Evolutionary conservation across 208 protist species (phyloP).

Genomic region (Endotrypanum monterogeii): DNA sequence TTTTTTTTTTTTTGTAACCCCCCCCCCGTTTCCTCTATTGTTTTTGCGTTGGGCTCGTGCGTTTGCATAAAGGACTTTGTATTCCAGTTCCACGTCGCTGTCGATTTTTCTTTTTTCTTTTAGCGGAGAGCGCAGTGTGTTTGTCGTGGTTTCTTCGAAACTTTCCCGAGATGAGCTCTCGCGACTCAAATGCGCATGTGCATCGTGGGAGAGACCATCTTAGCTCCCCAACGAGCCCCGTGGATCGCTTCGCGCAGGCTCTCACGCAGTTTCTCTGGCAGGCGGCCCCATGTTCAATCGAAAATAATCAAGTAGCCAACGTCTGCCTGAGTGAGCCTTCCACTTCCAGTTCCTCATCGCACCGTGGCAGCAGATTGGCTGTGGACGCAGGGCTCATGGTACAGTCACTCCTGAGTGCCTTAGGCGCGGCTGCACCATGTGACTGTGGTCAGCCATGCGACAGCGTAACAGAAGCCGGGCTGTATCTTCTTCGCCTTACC

Average conservation of each 20-base stretch:
- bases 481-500: slow-evolving; percentile 40
- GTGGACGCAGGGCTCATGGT: neutral
- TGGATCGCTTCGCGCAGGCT: slow-evolving; percentile 19
- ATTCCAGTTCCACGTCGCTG: neutral
- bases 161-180: neutral
- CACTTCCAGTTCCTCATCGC: neutral
- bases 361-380: neutral
- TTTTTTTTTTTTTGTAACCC: no score
- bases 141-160: neutral
- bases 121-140: neutral
- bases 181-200: neutral
- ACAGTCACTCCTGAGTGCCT: slow-evolving; percentile 7
- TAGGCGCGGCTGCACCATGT: neutral
- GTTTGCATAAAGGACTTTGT: neutral
- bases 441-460: slow-evolving; percentile 3
- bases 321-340: neutral
- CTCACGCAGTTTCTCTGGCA: slow-evolving; percentile 30
- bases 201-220: neutral
- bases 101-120: neutral
- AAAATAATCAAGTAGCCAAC: neutral
- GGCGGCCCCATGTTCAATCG: neutral
- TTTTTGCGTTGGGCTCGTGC: neutral
- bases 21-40: neutral
- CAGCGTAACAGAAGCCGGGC: slow-evolving; percentile 21
- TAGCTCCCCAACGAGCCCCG: neutral